A percentile compares a stretch with the other conserved stretches of the same genome.
These are phyloP conservation scores for Zoysia matrella DNA, from an alignment of 202 grass and related monocot species.

Conservation along the genomic window DNA sequence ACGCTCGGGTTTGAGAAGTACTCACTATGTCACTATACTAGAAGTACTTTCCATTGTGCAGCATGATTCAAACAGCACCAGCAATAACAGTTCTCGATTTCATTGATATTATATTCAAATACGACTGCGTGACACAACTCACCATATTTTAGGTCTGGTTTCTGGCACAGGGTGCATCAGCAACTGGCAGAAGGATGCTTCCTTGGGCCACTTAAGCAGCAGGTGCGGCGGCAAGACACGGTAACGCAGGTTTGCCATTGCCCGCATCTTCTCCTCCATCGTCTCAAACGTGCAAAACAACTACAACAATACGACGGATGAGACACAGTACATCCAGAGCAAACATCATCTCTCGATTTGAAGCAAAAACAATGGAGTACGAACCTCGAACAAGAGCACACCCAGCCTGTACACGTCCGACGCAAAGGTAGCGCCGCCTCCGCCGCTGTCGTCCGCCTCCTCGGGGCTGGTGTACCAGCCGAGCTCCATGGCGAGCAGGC, in stretches of 20 bases:
- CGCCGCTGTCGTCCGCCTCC: conserved; percentile 57
- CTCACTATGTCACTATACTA: not conserved
- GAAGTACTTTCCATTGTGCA: conserved; percentile 14
- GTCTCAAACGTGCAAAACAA: conserved; percentile 86
- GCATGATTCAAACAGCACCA: conserved; percentile 14
- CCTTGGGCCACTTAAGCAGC: conserved; percentile 91
- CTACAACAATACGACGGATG: conserved; percentile 33
- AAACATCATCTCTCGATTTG: not conserved
- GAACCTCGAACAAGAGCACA: conserved; percentile 93
- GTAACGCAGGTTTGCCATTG: conserved; percentile 85
- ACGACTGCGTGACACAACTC: conserved; percentile 1
- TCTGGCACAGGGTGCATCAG: conserved; percentile 86
- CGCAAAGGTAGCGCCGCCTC: conserved; percentile 57
- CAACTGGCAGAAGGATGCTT: conserved; percentile 94
- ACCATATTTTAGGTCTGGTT: conserved; percentile 90
- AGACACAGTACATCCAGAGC: not conserved
- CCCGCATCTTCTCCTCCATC: conserved; percentile 76
- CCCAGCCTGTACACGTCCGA: conserved; percentile 94
- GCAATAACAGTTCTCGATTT: not conserved
- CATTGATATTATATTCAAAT: not conserved
- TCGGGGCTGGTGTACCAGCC: conserved; percentile 95
- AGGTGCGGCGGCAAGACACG: conserved; percentile 79
- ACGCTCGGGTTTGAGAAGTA: no score
- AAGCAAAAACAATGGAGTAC: not conserved
- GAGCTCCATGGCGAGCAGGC: conserved; percentile 79